Conservation (phyloP, 2,329 filamentous ascomycete species). For the Fusarium brevicatenulatum region DNA sequence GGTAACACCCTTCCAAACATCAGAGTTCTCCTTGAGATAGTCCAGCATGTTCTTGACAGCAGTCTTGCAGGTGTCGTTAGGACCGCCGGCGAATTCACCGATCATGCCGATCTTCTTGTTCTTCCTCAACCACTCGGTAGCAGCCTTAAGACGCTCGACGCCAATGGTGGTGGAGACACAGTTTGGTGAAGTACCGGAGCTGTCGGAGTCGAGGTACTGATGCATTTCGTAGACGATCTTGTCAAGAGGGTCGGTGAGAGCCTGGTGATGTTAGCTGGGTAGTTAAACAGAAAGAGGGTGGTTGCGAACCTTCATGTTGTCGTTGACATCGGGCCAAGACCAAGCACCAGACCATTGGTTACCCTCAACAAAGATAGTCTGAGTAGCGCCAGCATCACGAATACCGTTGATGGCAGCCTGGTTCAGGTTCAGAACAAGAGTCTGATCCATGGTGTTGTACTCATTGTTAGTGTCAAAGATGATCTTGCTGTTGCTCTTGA, state of each 20-base stretch:
- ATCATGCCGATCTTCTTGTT: conserved; percentile 66
- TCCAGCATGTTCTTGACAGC: conserved; percentile 64
- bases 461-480: conserved; percentile 76
- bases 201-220: conserved; percentile 67
- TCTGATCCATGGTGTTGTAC: conserved; percentile 70
- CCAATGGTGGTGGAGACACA: conserved; percentile 64
- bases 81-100: conserved; percentile 66
- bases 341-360: conserved; percentile 66
- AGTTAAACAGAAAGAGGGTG: too few relatives aligned
- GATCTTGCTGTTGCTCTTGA: conserved; percentile 63
- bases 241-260: conserved; percentile 59
- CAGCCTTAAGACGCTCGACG: conserved; percentile 57
- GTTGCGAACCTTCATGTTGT: conserved; percentile 45
- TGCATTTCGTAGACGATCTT: conserved; percentile 69
- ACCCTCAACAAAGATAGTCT: conserved; percentile 67
- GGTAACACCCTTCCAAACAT: conserved; percentile 67
- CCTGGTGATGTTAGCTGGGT: too few relatives aligned
- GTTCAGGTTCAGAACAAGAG: conserved; percentile 68
- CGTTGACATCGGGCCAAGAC: conserved; percentile 54
- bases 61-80: conserved; percentile 61
- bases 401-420: conserved; percentile 73
- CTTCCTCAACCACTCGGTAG: conserved; percentile 64
- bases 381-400: conserved; percentile 67
- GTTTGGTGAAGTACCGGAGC: conserved; percentile 58
- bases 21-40: conserved; percentile 63